These are phyloP conservation scores for Misopates orontium DNA, from an alignment of 257 asterid genomes.

Conservation along the genomic window DNA sequence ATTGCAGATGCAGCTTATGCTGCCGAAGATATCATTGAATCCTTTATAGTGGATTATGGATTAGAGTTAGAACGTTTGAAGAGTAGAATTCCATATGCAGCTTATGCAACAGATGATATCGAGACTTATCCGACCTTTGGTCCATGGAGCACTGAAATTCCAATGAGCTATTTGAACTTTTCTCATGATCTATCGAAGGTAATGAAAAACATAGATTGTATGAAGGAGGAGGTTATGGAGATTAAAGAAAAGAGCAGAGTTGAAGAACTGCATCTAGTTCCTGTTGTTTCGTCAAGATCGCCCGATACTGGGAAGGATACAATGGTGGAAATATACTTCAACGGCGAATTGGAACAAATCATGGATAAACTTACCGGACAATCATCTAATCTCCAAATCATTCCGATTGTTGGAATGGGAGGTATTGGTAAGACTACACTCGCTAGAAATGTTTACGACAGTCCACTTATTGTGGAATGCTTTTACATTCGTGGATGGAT, in stretches of 20 bases:
- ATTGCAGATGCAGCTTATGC: too few species aligned
- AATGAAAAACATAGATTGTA: too few species aligned
- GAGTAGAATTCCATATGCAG: too few species aligned
- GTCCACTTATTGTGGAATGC: neutral
- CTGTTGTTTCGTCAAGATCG: neutral
- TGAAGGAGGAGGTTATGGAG: neutral
- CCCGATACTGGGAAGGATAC: neutral
- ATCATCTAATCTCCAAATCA: neutral
- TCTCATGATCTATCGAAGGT: too few species aligned
- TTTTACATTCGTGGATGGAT: slow-evolving; percentile 16
- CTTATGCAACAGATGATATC: too few species aligned
- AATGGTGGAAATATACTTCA: neutral
- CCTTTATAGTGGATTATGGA: too few species aligned
- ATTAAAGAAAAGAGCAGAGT: neutral
- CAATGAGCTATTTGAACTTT: too few species aligned
- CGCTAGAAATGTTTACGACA: neutral
- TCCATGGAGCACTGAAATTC: too few species aligned
- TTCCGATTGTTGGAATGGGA: slow-evolving; percentile 23
- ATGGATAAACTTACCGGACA: neutral
- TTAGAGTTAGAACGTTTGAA: too few species aligned
- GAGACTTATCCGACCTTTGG: too few species aligned
- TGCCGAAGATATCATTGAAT: too few species aligned
- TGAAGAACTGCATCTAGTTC: neutral
- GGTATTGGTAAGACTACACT: slow-evolving; percentile 31
- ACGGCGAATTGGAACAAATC: neutral